These are phyloP conservation scores for Ceratocystis destructans DNA, from an alignment of 2,329 filamentous ascomycete species.

Conservation along the genomic window DNA sequence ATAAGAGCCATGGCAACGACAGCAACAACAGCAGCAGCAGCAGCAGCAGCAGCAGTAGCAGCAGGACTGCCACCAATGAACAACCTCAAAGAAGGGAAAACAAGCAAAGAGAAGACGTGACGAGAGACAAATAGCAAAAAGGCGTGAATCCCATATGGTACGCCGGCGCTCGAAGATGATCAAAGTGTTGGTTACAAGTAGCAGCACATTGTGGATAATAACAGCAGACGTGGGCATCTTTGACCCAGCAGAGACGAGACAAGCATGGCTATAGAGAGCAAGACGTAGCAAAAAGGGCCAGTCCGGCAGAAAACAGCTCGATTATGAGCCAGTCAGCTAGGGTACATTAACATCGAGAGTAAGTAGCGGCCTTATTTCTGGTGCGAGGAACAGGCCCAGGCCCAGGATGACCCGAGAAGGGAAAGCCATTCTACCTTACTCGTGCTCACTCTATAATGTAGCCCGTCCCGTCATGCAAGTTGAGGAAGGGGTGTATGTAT, in stretches of 20 bases:
- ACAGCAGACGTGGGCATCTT: not conserved
- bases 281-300: not conserved
- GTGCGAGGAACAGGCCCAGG: not conserved
- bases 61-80: not conserved
- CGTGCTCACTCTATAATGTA: not conserved
- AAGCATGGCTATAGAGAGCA: not conserved
- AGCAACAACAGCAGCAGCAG: not conserved
- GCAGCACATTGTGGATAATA: not conserved
- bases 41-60: too few relatives aligned
- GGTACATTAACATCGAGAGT: not conserved
- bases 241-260: not conserved
- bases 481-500: not conserved
- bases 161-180: not conserved
- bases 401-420: not conserved
- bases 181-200: not conserved
- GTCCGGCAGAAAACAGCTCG: not conserved
- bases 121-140: not conserved
- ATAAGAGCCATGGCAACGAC: not conserved
- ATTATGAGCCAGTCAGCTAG: not conserved
- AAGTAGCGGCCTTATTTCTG: not conserved
- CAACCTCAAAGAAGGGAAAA: not conserved
- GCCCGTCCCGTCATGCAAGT: not conserved
- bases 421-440: not conserved
- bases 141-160: not conserved
- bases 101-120: not conserved